These are phyloP conservation scores for Punctularia strigosozonata DNA, from an alignment of 768 basidiomycete species.

Conservation along the genomic window DNA sequence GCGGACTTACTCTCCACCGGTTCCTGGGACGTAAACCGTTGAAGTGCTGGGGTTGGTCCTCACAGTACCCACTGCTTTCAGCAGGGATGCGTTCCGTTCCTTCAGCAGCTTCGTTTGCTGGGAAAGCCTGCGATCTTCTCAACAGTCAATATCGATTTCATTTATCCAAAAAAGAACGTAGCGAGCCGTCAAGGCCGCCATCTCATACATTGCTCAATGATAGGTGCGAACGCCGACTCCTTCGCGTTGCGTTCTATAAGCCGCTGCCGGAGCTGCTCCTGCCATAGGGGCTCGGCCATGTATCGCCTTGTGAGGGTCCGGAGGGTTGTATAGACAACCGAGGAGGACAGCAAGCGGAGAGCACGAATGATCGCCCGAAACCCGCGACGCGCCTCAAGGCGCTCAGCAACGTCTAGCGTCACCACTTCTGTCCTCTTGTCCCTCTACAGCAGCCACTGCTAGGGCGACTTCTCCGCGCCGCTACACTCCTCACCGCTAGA, in stretches of 20 bases:
- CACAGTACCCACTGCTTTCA: slow-evolving; percentile 73
- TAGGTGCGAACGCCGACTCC: slow-evolving; percentile 68
- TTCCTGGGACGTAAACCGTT: slow-evolving; percentile 46
- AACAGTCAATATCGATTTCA: slow-evolving; percentile 2
- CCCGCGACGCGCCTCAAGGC: too few species aligned
- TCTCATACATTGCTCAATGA: slow-evolving; percentile 86
- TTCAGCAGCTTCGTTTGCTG: slow-evolving; percentile 88
- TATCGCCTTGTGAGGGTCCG: slow-evolving; percentile 9
- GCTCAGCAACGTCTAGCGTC: too few species aligned
- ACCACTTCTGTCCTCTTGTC: too few species aligned
- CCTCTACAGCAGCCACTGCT: too few species aligned
- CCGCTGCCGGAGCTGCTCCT: slow-evolving; percentile 67
- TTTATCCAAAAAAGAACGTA: background rate
- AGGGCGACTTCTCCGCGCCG: slow-evolving; percentile 9
- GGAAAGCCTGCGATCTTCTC: slow-evolving; percentile 78
- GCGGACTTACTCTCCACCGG: slow-evolving; percentile 58
- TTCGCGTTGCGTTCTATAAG: slow-evolving; percentile 76
- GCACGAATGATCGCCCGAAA: slow-evolving; percentile 2
- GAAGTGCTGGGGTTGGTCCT: slow-evolving; percentile 50
- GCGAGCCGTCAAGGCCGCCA: slow-evolving; percentile 3
- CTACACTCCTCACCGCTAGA: slow-evolving; percentile 12
- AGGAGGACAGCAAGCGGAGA: background rate
- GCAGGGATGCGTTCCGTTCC: slow-evolving; percentile 81
- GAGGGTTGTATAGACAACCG: too few species aligned
- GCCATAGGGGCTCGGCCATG: slow-evolving; percentile 82